Evolutionary conservation across 1,284 basidiomycete genomes (phyloP), one percentile per base, ranked within the genome.

Genomic region (Sphaerobolus stellatus): DNA sequence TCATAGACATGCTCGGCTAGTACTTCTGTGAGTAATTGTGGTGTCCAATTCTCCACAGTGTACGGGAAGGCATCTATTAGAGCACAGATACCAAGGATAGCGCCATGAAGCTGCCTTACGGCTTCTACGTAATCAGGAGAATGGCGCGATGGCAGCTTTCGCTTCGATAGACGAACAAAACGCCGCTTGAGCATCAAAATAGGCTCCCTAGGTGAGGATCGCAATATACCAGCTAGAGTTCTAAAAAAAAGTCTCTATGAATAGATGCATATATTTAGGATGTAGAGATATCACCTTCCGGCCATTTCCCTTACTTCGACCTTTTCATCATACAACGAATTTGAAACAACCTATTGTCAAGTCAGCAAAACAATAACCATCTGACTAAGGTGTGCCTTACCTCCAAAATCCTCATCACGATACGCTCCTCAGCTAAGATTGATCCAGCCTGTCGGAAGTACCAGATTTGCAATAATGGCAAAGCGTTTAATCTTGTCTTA

Each of bases 41-140:
- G 90, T 81, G 91, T 86, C 89, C 90, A 94, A 58, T 82, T 83
- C 59, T 92, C 90, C 30, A 93, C 85, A 0, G 90, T 90, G 69
- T 92, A 92, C 0, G 90, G 90, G 65, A 88, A 92, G 45, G 88
- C 90, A 53, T 88, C 86, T 11, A 94, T 78, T 28, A 92, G 74
- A 1, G 90, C 89, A 58, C 85, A 86, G 36, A 90, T 83, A 18
- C 90, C 90, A 22, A 92, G 73, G 58, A 92, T 88, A 1, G 88
- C 89, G 34, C 84, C 84, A 68, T 92, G 91, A 14, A 89, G 80
- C 61, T 83, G 82, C 27, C 88, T 77, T 9, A 93, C 74, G 13
- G 84, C 80, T 43, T 74, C 72, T 54, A 79, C 81, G 66, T 89
- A 92, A 20, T 69, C 71, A 0, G 81, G 75, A 28, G 84, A 76